Evolutionary conservation across 768 basidiomycete species (phyloP), one percentile per base, ranked within the genome.

Genomic region (Xerocomellus dryophilus): DNA sequence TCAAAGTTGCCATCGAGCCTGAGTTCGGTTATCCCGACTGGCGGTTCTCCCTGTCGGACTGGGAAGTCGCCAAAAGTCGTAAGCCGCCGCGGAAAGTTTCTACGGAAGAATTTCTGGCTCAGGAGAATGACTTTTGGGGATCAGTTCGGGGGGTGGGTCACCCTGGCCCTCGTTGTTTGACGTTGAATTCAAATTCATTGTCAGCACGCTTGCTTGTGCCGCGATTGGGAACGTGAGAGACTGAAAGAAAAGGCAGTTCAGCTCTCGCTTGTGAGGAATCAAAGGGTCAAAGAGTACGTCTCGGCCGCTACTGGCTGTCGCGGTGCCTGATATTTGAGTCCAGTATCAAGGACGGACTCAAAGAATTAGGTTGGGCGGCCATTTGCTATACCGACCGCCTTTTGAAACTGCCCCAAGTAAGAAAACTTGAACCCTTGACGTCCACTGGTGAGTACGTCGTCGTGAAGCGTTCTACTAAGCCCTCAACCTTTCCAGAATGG

Each of bases 151-250:
- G 0, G n/a, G 60, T 62, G 20, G 14, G 61, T 50, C 18, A 2
- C 46, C 1, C 23, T 39, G 17, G 31, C 4, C 3, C 10, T 38
- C 25, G 12, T 43, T 20, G 12, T 18, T 21, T 17, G 21, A 18
- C 14, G 2, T 42, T 21, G 17, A 39, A 23, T n/a, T 7, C 29
- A 29, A 29, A 3, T 27, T 15, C 20, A n/a, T 25, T 18, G 10
- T n/a, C 38, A 62, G 60, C 48, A 62, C 38, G 61, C 56, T 18
- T 17, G 0, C 6, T 9, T 20, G 6, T 58, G 56, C 17, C 18
- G 1, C 25, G 11, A 23, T 9, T 62, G 51, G 61, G 44, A 61
- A 11, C 2, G 1, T 21, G 3, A 0, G 11, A 25, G 17, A 23
- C 27, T 58, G 31, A 0, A 5, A 8, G n/a, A n/a, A 47, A 44